Base-by-base conservation (phyloP, 192 early-diverging fungal genomes). In the Podila epicladia region DNA sequence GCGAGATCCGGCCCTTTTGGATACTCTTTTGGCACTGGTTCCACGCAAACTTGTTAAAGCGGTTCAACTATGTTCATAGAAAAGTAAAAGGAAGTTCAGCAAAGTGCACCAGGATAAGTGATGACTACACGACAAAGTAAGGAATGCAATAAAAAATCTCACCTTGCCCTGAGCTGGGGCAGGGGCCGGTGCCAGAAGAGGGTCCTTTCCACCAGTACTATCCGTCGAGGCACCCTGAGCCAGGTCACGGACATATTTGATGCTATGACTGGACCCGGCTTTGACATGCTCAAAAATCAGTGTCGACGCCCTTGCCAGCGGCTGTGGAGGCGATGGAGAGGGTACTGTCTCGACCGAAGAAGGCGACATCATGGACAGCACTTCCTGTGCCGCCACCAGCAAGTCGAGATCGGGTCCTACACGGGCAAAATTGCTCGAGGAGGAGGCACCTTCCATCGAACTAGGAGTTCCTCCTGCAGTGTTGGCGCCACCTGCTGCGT, bases 21-120 rank as follows among this genome's bases (percentile, higher is more conserved):
- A 85, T 62, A 24, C 66, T 71, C 67, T 75, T 82, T 20, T 80
- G 62, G 35, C 77, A 75, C 26, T 85, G 74, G 33, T 82, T 80
- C 74, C 78, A 73, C 1, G 83, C 78, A 71, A 85, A 85, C 72
- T 85, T 85, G 53, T 85, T 85, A 61, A 82, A 85, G 6, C 83
- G 70, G 66, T 82, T 85, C 8, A 82, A 58, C 83, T 84, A 69
- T 24, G n/a, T 26, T 7, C 22, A 19, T 15, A 4, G 5, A 20
- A 4, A 51, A 19, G 28, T 58, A 59, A 26, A 49, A 11, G 22
- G 2, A 63, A 45, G 2, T 4, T 15, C 22, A 31, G 12, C 22
- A 68, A 13, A 58, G 28, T n/a, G 37, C 19, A 13, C 45, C 28
- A 58, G 29, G 22, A 48, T 32, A 31, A 24, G 13, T 62, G 19